Base-by-base conservation (phyloP, 108 stramenopile genomes). In the Fragilaria radians region DNA sequence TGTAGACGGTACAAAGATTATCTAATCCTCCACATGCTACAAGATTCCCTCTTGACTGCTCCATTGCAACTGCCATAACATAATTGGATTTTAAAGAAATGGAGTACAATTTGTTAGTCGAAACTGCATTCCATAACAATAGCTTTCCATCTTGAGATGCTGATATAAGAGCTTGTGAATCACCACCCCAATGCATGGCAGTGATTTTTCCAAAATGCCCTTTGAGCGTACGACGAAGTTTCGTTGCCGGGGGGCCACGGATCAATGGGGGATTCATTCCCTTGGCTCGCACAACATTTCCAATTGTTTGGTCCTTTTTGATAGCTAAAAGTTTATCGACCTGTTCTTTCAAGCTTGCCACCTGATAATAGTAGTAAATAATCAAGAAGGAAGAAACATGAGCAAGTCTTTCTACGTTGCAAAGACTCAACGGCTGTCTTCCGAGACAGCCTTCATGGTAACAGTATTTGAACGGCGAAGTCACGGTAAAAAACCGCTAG, bases 1-100 rank as follows among this genome's bases (percentile, higher is more conserved):
- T 81, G 78, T 98, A 99, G 49, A 99, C 87, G 32, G 97, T 95
- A 76, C 99, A 99, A 49, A 97, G 70, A 72, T 99, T 99, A 71
- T 99, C 97, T n/a, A 99, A 73, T 32, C 99, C 99, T 26, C 99
- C 99, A 62, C 95, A 97, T 17, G 99, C 99, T 26, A 99, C 89
- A 61, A 97, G 67, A 49, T 86, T 72, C 25, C 90, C 87, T 57
- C 78, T 77, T n/a, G 77, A 74, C 57, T 91, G 96, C 75, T 99
- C 99, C 63, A 95, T 98, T 9, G 94, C 95, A 65, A 98, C 98
- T 4, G 95, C 91, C 99, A 99, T 98, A 14, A 99, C 99, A 88
- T 97, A 99, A 48, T 83, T 86, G 5, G 95, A 96, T 53, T 95
- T 90, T 45, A 99, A 79, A 18, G 93, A 79, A 30, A 99, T 83